Percentiles rank a stretch among this genome's conserved stretches.
These are phyloP conservation scores for Claviceps purpurea DNA, from an alignment of 2,329 filamentous ascomycete genomes.

Conservation along the genomic window DNA sequence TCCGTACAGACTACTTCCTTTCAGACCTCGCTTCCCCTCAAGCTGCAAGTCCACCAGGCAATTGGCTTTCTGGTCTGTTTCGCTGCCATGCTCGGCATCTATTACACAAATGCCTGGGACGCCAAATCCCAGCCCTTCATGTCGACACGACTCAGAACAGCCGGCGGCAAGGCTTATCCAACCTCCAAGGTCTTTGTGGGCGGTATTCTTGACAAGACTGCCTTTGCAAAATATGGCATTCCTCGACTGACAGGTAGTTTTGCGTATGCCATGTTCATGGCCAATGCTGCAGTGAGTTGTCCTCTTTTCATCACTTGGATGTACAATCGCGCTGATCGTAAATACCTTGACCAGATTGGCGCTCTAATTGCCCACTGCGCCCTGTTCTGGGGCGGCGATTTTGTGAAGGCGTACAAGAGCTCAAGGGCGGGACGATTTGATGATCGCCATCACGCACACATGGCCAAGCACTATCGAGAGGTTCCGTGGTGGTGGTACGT, in stretches of 20 bases:
- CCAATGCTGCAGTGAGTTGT: conserved; percentile 34
- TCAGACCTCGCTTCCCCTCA: conserved; percentile 19
- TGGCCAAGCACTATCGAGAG: conserved; percentile 40
- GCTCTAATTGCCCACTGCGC: conserved; percentile 37
- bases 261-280: conserved; percentile 40
- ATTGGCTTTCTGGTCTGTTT: conserved; percentile 25
- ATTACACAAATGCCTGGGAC: conserved; percentile 27
- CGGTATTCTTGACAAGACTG: conserved; percentile 27
- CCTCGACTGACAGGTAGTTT: conserved; percentile 36
- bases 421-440: conserved; percentile 21
- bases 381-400: conserved; percentile 42
- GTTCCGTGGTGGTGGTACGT: conserved; percentile 24
- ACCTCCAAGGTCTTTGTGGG: conserved; percentile 24
- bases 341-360: conserved; percentile 29
- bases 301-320: background rate
- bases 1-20: background rate
- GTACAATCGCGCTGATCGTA: background rate
- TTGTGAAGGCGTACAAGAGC: conserved; percentile 28
- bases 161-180: conserved; percentile 28
- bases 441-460: conserved; percentile 39
- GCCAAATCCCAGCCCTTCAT: conserved; percentile 20
- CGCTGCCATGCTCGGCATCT: conserved; percentile 22
- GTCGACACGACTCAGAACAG: conserved; percentile 20
- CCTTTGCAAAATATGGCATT: conserved; percentile 28
- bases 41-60: conserved; percentile 23